phyloP scores from a whole-genome alignment of 108 stramenopile species.

The Seminavis robusta region DNA sequence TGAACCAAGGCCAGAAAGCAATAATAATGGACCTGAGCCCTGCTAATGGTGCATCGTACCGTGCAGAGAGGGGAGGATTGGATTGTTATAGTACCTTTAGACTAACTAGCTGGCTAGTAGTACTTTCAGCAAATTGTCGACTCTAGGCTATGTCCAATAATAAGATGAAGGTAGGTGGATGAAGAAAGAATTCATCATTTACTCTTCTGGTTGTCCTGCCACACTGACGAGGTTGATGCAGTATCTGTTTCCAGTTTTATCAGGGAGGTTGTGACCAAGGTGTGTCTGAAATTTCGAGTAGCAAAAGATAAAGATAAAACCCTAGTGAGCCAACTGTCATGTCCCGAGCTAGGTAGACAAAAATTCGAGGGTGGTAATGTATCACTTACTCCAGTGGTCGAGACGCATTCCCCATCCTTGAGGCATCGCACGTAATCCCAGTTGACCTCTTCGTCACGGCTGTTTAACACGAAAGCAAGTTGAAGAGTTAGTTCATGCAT shows the following conservation, averaged over 20 bases:
- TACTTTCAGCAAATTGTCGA: too few relatives aligned
- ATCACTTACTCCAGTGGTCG: conserved; percentile 38
- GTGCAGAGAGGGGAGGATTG: too few relatives aligned
- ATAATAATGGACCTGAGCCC: background rate
- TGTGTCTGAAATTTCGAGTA: conserved; percentile 6
- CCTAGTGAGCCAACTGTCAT: background rate
- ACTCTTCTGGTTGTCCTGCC: too few relatives aligned
- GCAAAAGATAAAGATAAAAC: background rate
- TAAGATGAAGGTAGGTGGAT: background rate
- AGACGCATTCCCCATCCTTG: conserved; percentile 75
- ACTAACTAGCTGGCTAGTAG: too few relatives aligned
- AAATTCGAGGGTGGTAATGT: background rate
- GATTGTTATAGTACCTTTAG: too few relatives aligned
- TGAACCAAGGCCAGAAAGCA: too few relatives aligned
- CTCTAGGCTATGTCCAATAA: too few relatives aligned
- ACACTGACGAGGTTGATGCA: conserved; percentile 74
- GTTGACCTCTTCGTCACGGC: conserved; percentile 43
- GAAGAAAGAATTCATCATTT: too few relatives aligned
- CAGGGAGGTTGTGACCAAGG: conserved; percentile 79
- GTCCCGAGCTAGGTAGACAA: background rate
- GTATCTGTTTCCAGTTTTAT: conserved; percentile 53
- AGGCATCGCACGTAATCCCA: conserved; percentile 83
- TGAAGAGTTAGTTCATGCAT: too few relatives aligned
- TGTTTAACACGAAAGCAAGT: too few relatives aligned
- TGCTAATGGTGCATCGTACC: background rate